Conservation (phyloP, 805 yeast genomes). For the Kazachstania kunashirensis region DNA sequence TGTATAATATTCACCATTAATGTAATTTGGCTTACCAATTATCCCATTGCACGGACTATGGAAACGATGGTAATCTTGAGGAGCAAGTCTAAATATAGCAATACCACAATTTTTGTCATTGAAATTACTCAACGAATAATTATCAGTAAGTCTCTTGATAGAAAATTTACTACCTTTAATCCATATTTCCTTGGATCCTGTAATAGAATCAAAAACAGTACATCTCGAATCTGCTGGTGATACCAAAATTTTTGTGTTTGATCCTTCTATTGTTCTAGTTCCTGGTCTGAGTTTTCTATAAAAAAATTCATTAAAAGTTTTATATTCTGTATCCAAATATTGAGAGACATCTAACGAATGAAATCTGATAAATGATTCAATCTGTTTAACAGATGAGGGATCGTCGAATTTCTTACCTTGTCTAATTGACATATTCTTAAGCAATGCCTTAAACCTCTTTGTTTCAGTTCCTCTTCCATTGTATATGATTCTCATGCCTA, state of each 20-base stretch:
- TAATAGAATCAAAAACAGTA: constrained; percentile 52
- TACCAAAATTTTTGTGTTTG: constrained; percentile 39
- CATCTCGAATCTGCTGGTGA: constrained; percentile 88
- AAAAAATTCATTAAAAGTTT: constrained; percentile 82
- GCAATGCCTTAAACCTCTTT: constrained; percentile 47
- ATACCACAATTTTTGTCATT: constrained; percentile 45
- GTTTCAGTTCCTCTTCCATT: constrained; percentile 57
- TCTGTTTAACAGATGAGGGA: constrained; percentile 55
- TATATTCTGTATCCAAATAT: constrained; percentile 47
- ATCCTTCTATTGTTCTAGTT: constrained; percentile 61
- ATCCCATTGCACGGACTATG: constrained; percentile 79
- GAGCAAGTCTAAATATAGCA: constrained; percentile 82
- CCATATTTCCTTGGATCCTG: constrained; percentile 69
- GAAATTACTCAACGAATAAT: constrained; percentile 33
- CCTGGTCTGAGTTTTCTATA: constrained; percentile 65
- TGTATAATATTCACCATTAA: constrained; percentile 88
- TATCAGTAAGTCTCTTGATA: constrained; percentile 40
- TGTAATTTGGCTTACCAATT: constrained; percentile 53
- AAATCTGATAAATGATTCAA: constrained; percentile 69
- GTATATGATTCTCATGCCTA: constrained; percentile 79
- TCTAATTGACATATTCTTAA: constrained; percentile 57
- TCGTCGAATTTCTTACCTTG: constrained; percentile 81
- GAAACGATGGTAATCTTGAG: constrained; percentile 93
- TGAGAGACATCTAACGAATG: constrained; percentile 72
- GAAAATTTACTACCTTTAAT: constrained; percentile 78